A percentile compares a stretch with the other conserved stretches of the same genome.
phyloP scores from a whole-genome alignment of 129 eudicot genomes.

The Mikania micrantha region DNA sequence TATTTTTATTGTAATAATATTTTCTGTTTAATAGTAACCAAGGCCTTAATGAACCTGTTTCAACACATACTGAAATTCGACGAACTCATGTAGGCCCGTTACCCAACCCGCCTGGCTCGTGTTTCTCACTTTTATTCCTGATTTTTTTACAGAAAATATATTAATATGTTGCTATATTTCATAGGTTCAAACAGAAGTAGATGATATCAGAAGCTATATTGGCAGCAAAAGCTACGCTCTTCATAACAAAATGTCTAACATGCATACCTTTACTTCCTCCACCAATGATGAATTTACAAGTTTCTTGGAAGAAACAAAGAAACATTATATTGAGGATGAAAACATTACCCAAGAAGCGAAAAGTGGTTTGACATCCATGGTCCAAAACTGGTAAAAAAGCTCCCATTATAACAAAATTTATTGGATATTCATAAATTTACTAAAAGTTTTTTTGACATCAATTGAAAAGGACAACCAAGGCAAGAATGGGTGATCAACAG shows the following conservation, averaged over 20 bases:
- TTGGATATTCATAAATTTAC: background rate
- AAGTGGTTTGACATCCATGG: slow-evolving; percentile 25
- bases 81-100: background rate
- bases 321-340: slow-evolving; percentile 43
- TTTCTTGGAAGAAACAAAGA: slow-evolving; percentile 35
- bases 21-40: background rate
- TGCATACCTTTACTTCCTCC: slow-evolving; percentile 30
- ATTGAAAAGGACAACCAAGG: slow-evolving; percentile 32
- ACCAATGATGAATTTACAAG: slow-evolving; percentile 38
- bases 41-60: background rate
- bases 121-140: background rate
- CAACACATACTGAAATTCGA: background rate
- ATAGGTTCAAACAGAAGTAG: slow-evolving; percentile 54
- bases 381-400: slow-evolving; percentile 35
- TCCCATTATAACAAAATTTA: background rate
- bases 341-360: slow-evolving; percentile 27
- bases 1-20: background rate
- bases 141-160: background rate
- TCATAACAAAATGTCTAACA: slow-evolving; percentile 32
- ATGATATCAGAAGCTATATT: slow-evolving; percentile 36
- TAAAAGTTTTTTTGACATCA: background rate
- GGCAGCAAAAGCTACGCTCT: slow-evolving; percentile 31
- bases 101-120: background rate
- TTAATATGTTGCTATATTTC: background rate
- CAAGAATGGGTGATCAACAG: slow-evolving; percentile 39